Evolutionary conservation across 306 rosid genomes (phyloP).

Genomic region (Gillenia trifoliata): DNA sequence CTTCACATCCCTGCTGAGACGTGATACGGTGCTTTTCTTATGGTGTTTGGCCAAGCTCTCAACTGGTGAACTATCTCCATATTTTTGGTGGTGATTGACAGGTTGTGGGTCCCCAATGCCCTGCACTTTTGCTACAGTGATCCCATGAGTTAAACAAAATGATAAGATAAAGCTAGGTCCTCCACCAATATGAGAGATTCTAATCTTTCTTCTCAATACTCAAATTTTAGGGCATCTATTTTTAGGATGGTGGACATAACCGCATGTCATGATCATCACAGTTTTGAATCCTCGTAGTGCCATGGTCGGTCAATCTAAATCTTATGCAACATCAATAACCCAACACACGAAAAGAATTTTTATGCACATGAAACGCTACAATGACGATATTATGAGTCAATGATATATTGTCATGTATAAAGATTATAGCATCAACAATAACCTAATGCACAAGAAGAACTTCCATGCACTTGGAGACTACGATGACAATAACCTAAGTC

Average conservation of each 20-base stretch:
- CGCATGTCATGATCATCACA: constrained; percentile 11
- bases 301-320: background rate
- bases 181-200: constrained; percentile 21
- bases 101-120: constrained; percentile 40
- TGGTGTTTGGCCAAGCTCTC: constrained; percentile 41
- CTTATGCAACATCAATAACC: no score
- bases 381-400: no score
- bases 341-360: no score
- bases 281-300: background rate
- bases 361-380: background rate
- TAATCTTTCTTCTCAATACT: constrained; percentile 9
- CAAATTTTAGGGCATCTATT: constrained; percentile 1
- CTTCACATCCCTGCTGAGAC: background rate
- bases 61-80: constrained; percentile 29
- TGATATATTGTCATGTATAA: no score
- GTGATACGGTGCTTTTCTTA: background rate
- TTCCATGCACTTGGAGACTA: background rate
- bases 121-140: constrained; percentile 36
- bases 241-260: constrained; percentile 1
- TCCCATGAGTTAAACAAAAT: constrained; percentile 24
- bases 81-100: constrained; percentile 19
- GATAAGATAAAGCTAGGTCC: constrained; percentile 29
- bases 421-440: no score
- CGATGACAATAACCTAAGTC: background rate
- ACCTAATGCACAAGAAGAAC: no score